A percentile compares a stretch with the other conserved stretches of the same genome.
Conservation (phyloP, 345 rosid genomes). For the Lumnitzera racemosa region DNA sequence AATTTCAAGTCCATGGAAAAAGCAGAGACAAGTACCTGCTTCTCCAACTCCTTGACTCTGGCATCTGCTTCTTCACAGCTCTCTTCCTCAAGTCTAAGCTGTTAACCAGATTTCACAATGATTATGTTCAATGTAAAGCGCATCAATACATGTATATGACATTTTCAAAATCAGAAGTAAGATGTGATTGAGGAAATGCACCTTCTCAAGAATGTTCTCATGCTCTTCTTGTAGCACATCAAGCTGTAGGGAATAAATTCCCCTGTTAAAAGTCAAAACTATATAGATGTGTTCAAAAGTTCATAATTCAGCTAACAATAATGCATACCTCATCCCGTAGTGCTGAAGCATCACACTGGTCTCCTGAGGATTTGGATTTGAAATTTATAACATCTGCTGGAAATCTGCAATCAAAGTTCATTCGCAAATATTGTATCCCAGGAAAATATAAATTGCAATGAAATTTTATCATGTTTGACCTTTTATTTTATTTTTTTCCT, state of each 20-base stretch:
- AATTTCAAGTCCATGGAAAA: neutral
- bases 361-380: conserved; percentile 35
- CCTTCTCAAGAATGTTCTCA: conserved; percentile 62
- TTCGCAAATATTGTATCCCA: neutral
- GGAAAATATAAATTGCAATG: neutral
- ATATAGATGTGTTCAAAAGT: neutral
- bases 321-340: conserved; percentile 81
- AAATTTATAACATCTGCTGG: conserved; percentile 38
- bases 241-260: conserved; percentile 38
- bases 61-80: conserved; percentile 82
- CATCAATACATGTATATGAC: too few species aligned
- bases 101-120: conserved; percentile 21
- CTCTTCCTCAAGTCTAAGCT: conserved; percentile 92
- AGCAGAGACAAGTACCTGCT: conserved; percentile 54
- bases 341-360: conserved; percentile 77
- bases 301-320: neutral
- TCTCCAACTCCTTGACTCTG: conserved; percentile 92
- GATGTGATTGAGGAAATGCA: conserved; percentile 9
- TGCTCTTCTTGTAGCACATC: conserved; percentile 94
- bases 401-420: conserved; percentile 41
- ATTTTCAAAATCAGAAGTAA: too few species aligned
- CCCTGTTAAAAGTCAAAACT: conserved; percentile 10
- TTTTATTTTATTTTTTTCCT: neutral
- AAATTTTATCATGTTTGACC: neutral
- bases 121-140: neutral